Evolutionary conservation across 1,284 basidiomycete genomes (phyloP), one percentile per base, ranked within the genome.

Genomic region (Naganishia cerealis): DNA sequence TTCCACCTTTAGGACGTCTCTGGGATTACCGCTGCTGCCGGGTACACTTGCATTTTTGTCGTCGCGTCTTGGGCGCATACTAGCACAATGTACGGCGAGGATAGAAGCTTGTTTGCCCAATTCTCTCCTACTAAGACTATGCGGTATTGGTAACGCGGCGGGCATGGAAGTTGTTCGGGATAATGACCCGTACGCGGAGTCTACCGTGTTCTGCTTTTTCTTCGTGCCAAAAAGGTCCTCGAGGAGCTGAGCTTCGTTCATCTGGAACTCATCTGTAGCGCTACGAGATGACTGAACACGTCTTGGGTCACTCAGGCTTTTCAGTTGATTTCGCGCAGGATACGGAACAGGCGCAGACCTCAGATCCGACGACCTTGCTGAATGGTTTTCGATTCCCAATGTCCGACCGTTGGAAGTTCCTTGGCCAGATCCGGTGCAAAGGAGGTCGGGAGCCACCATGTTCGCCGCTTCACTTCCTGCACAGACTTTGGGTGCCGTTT

Each of bases 401-500:
- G 18, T 29, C 46, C 40, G 33, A 18, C 18, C 26, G 9, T 36
- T 9, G n/a, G 43, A 29, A 21, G 16, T 21, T 40, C 26, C 46
- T 36, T 38, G 24, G 46, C 46, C 58, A 42, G 6, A 33, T 33
- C 33, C 3, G 21, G 12, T 10, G 0, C 18, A 13, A 13, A 38
- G 21, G 12, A 40, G 38, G 4, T 63, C 61, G 6, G 61, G 50
- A 3, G 50, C 36, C 13, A n/a, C 40, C 50, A 63, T 54, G 12
- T 54, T 63, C 12, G 36, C 38, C 5, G 50, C 61, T 12, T 36
- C 50, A 12, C 54, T 63, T 16, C 61, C 61, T 39, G 61, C n/a
- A 40, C 80, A 80, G 36, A 40, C 72, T 0, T 76, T 74, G 2
- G 78, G 78, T 29, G 79, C 80, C 8, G 70, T 73, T 10, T 78